Percentiles rank a stretch among this genome's conserved stretches.
Conservation (phyloP, 1,284 basidiomycete genomes). For the Malassezia pachydermatis region DNA sequence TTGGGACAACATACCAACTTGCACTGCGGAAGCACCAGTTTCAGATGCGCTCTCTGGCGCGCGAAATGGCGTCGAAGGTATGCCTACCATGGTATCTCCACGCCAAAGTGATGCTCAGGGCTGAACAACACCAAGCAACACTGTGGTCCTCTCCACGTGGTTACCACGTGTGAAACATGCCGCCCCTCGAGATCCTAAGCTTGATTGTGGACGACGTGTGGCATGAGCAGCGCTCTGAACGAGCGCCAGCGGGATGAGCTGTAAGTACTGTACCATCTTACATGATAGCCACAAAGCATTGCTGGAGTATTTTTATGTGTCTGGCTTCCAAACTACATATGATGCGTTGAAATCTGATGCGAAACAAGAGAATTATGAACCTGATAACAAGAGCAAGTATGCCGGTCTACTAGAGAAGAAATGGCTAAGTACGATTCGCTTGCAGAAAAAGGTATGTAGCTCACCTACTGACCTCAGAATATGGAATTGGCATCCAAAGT, state of each 20-base stretch:
- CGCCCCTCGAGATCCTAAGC: not conserved
- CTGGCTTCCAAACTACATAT: slow-evolving; percentile 59
- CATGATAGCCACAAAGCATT: slow-evolving; percentile 68
- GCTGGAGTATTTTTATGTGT: slow-evolving; percentile 66
- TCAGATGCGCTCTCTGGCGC: not conserved
- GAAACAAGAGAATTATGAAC: slow-evolving; percentile 57
- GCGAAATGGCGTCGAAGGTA: not conserved
- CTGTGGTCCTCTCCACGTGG: slow-evolving; percentile 11
- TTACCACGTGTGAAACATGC: slow-evolving; percentile 5
- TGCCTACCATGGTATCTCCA: not conserved
- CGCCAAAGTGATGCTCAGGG: not conserved
- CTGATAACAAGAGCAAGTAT: slow-evolving; percentile 71
- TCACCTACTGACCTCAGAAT: slow-evolving; percentile 18
- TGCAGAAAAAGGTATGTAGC: slow-evolving; percentile 73
- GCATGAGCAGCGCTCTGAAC: slow-evolving; percentile 52
- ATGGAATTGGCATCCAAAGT: slow-evolving; percentile 68
- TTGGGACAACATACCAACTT: slow-evolving; percentile 8
- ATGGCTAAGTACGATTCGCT: slow-evolving; percentile 80
- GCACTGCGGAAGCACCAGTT: slow-evolving; percentile 1
- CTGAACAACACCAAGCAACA: not conserved
- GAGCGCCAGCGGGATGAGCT: slow-evolving; percentile 73
- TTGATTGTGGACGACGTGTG: not conserved
- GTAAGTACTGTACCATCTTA: slow-evolving; percentile 47
- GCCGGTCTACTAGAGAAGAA: slow-evolving; percentile 82
- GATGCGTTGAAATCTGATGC: slow-evolving; percentile 58